Evolutionary conservation across 164 flowering plant species (phyloP).

Genomic region (Hamamelis virginiana): DNA sequence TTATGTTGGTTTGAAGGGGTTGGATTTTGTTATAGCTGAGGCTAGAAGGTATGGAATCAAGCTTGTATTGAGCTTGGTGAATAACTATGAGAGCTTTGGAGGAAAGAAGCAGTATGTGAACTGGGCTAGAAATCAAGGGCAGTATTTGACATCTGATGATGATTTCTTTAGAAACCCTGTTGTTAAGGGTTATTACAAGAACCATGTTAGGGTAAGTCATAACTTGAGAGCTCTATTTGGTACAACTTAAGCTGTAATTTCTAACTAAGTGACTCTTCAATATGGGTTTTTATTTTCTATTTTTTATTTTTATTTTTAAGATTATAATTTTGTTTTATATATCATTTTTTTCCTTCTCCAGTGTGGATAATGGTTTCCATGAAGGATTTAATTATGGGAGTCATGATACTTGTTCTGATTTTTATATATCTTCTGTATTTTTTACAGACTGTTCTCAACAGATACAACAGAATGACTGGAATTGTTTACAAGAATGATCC

Average conservation of each 20-base stretch:
- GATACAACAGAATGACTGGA: constrained; percentile 62
- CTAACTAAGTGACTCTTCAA: background rate
- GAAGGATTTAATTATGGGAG: background rate
- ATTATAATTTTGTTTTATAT: background rate
- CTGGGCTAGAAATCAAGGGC: constrained; percentile 71
- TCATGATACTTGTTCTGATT: constrained; percentile 4
- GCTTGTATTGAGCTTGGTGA: constrained; percentile 67
- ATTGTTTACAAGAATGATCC: constrained; percentile 83
- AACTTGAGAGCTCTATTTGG: no score
- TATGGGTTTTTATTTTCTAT: no score
- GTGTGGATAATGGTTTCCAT: background rate
- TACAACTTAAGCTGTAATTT: background rate
- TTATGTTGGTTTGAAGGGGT: constrained; percentile 40
- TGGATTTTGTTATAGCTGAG: constrained; percentile 78
- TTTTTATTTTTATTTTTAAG: background rate
- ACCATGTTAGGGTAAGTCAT: constrained; percentile 47
- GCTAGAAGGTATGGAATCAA: constrained; percentile 71
- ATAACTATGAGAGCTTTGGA: constrained; percentile 74
- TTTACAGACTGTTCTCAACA: constrained; percentile 63
- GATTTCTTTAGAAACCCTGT: constrained; percentile 69
- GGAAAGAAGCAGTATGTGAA: constrained; percentile 80
- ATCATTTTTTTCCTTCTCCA: background rate
- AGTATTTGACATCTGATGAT: constrained; percentile 62
- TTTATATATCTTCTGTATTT: background rate
- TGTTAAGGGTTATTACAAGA: constrained; percentile 69